phyloP scores from a whole-genome alignment of 208 protist genomes.

The Wallacemonas sp. region DNA sequence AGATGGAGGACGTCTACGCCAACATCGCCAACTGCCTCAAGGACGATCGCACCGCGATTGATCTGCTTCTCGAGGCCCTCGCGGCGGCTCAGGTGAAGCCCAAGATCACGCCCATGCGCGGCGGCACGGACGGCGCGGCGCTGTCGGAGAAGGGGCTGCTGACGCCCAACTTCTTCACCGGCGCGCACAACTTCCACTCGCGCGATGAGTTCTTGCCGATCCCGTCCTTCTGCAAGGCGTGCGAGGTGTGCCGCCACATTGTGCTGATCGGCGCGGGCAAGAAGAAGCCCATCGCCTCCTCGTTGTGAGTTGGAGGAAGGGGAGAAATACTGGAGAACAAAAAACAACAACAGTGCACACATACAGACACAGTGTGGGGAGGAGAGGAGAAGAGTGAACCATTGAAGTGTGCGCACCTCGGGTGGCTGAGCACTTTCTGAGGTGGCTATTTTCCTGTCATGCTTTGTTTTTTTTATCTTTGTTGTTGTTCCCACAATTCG shows the following conservation, averaged over 20 bases:
- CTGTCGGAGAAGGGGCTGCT: constrained; percentile 68
- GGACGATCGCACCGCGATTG: constrained; percentile 59
- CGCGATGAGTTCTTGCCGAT: constrained; percentile 82
- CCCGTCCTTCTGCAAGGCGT: constrained; percentile 82
- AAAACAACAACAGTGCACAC: not conserved
- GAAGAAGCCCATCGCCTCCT: constrained; percentile 19
- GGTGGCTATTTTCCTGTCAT: no score
- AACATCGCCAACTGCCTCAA: constrained; percentile 74
- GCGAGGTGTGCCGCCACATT: constrained; percentile 76
- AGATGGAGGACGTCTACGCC: constrained; percentile 68
- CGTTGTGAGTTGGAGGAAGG: not conserved
- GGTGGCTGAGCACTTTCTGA: no score
- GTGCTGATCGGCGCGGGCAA: constrained; percentile 49
- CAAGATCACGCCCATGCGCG: constrained; percentile 82
- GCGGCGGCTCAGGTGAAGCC: constrained; percentile 53
- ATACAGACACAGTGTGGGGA: not conserved
- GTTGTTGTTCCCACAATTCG: not conserved
- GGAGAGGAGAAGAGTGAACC: no score
- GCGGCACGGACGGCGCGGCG: constrained; percentile 80
- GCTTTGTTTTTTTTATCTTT: not conserved
- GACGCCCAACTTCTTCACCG: constrained; percentile 88
- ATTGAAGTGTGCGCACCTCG: no score
- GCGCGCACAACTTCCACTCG: constrained; percentile 90
- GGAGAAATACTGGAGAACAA: no score
- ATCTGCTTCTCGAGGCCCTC: constrained; percentile 73